A percentile compares a stretch with the other conserved stretches of the same genome.
phyloP scores from a whole-genome alignment of 2,329 filamentous ascomycete species.

The Colletotrichum sp. region DNA sequence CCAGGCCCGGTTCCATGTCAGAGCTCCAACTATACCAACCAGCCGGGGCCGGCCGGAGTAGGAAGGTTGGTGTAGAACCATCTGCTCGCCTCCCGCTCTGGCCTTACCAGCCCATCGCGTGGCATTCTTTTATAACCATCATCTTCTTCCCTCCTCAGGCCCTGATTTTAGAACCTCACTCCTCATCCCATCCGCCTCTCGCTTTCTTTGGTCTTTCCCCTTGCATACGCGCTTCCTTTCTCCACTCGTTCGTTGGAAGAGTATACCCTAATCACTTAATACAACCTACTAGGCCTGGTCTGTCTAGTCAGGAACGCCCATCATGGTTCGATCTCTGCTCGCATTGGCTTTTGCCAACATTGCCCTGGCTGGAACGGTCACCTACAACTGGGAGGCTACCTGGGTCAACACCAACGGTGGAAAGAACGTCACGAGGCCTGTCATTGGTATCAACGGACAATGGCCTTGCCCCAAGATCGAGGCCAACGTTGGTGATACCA shows the following conservation, averaged over 20 bases:
- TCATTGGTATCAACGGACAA: slow-evolving; percentile 62
- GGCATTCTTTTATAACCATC: slow-evolving; percentile 2
- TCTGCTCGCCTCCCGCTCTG: neutral
- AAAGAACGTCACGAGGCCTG: slow-evolving; percentile 35
- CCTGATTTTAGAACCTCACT: neutral
- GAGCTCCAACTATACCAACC: slow-evolving; percentile 13
- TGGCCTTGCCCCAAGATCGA: slow-evolving; percentile 66
- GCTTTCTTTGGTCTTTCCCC: neutral
- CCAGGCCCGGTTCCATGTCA: slow-evolving; percentile 5
- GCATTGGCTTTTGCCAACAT: slow-evolving; percentile 25
- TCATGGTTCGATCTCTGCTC: slow-evolving; percentile 1
- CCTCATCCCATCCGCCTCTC: neutral
- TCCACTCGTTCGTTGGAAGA: slow-evolving; percentile 12
- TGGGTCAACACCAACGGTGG: slow-evolving; percentile 45
- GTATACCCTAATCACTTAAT: neutral
- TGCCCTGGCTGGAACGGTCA: slow-evolving; percentile 34
- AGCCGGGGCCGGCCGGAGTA: neutral
- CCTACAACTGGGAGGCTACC: slow-evolving; percentile 42
- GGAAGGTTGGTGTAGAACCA: neutral
- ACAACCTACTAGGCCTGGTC: neutral
- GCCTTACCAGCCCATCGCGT: neutral
- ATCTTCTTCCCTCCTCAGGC: neutral
- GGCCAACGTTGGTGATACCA: slow-evolving; percentile 53
- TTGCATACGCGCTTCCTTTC: neutral
- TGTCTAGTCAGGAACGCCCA: neutral